These are phyloP conservation scores for Penicillium desertorum DNA, from an alignment of 495 filamentous ascomycete genomes.

Conservation along the genomic window DNA sequence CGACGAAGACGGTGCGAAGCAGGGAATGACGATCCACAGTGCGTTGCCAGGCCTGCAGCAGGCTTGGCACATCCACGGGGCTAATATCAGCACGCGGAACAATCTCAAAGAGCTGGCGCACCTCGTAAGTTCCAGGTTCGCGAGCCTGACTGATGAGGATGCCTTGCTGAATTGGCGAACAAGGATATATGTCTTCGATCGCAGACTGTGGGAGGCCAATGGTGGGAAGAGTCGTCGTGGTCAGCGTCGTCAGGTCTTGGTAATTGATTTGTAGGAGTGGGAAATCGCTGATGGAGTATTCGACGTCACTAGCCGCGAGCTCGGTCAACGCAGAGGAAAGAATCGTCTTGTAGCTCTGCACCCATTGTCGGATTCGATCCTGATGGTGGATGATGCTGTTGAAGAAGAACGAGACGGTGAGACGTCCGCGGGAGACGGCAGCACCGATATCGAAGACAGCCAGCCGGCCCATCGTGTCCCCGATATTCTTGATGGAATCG, in stretches of 20 bases:
- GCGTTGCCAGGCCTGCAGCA: background rate
- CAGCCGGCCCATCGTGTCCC: conserved; percentile 8
- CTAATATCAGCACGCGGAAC: background rate
- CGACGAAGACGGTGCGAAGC: background rate
- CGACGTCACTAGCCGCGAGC: background rate
- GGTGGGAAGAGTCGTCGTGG: background rate
- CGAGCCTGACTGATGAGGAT: background rate
- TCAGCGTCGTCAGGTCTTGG: background rate
- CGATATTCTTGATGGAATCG: background rate
- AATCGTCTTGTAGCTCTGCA: background rate
- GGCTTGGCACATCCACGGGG: background rate
- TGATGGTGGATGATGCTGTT: conserved; percentile 1
- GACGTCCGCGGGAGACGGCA: background rate
- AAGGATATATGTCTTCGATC: background rate
- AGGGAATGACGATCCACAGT: background rate
- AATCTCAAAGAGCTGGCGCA: background rate
- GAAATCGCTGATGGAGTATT: conserved; percentile 5
- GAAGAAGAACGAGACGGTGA: conserved; percentile 1
- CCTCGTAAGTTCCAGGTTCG: background rate
- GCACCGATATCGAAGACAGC: conserved; percentile 5
- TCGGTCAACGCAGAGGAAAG: background rate
- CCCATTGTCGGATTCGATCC: conserved; percentile 3
- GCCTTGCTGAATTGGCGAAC: background rate
- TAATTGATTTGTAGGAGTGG: background rate
- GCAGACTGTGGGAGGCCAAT: background rate